Conservation (phyloP, 2,329 filamentous ascomycete genomes). For the Hypoxylon sp. region DNA sequence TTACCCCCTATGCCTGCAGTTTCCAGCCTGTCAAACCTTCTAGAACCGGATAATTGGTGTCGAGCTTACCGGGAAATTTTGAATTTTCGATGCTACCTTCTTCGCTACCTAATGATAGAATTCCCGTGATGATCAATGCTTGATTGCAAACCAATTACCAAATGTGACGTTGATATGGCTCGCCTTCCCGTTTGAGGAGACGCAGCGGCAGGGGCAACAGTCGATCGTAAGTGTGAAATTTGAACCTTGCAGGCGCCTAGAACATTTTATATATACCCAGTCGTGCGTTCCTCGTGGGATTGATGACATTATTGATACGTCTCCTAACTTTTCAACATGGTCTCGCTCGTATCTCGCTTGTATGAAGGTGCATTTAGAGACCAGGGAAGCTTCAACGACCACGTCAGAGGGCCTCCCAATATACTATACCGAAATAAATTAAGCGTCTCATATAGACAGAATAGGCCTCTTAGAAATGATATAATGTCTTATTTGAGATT, state of each 20-base stretch:
- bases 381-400: too few relatives aligned
- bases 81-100: conserved; percentile 11
- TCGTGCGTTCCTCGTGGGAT: background rate
- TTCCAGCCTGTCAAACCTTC: conserved; percentile 5
- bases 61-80: conserved; percentile 19
- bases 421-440: too few relatives aligned
- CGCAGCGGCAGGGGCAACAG: background rate
- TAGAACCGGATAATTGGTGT: conserved; percentile 28
- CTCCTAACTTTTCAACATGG: too few relatives aligned
- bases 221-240: background rate
- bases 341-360: too few relatives aligned
- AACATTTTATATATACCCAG: background rate
- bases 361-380: too few relatives aligned
- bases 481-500: too few relatives aligned
- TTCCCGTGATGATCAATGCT: conserved; percentile 14
- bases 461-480: too few relatives aligned
- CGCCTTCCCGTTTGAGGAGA: conserved; percentile 2
- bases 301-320: too few relatives aligned
- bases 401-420: too few relatives aligned
- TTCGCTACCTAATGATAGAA: conserved; percentile 26
- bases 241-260: background rate
- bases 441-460: too few relatives aligned
- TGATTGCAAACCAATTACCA: conserved; percentile 18
- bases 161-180: background rate
- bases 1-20: conserved; percentile 30